Evolutionary conservation across 1,139 yeast species (phyloP).

Genomic region (Wickerhamiella pararugosa): DNA sequence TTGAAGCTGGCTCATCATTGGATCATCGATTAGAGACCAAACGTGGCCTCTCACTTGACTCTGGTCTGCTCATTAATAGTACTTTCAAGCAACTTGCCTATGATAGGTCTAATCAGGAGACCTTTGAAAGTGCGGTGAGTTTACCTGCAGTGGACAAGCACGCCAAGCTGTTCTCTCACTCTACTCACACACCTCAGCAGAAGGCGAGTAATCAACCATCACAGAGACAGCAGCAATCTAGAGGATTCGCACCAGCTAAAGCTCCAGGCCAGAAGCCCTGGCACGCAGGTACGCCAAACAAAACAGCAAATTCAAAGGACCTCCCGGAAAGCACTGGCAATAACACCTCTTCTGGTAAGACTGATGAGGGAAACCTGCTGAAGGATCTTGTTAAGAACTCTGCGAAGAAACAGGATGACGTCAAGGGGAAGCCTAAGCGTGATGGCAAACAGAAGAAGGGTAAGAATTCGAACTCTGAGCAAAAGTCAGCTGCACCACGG

Average conservation of each 20-base stretch:
- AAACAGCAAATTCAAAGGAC: no score
- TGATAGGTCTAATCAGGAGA: slow-evolving; percentile 25
- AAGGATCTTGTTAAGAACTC: not conserved
- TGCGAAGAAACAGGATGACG: not conserved
- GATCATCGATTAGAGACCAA: slow-evolving; percentile 62
- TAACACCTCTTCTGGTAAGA: not conserved
- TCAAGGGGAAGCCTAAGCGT: not conserved
- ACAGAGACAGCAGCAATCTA: not conserved
- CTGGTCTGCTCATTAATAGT: slow-evolving; percentile 68
- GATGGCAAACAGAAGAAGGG: slow-evolving; percentile 4
- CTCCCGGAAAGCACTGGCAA: no score
- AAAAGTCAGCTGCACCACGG: slow-evolving; percentile 6
- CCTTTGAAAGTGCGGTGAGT: not conserved
- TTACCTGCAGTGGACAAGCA: not conserved
- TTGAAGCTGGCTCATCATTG: slow-evolving; percentile 69
- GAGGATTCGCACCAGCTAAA: not conserved
- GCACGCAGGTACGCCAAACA: no score
- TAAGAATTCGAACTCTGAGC: slow-evolving; percentile 6
- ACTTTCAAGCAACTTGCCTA: slow-evolving; percentile 59
- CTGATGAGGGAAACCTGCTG: not conserved
- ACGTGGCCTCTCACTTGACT: slow-evolving; percentile 74
- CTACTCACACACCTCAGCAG: no score
- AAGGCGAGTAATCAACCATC: not conserved
- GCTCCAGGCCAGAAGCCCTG: no score
- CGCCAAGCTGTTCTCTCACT: no score